A percentile compares a stretch with the other conserved stretches of the same genome.
Evolutionary conservation across 257 asterid species (phyloP).

Genomic region (Solanum appendiculatum): DNA sequence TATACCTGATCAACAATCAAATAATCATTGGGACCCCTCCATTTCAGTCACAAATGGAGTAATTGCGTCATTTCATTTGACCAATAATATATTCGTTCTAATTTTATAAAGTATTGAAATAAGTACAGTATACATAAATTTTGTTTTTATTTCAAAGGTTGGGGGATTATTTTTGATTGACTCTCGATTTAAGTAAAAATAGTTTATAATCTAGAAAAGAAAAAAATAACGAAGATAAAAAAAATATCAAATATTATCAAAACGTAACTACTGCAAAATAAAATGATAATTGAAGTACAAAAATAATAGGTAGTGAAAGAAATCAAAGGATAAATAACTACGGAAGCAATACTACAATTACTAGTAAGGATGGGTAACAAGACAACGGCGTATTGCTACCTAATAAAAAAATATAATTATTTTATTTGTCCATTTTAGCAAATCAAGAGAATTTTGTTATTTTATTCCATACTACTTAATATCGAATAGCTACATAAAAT

Average conservation of each 20-base stretch:
- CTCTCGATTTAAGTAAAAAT: too few relatives aligned
- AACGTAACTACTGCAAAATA: neutral
- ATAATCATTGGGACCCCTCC: slow-evolving; percentile 15
- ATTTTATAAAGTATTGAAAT: neutral
- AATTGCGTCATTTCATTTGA: neutral
- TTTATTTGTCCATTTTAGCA: too few relatives aligned
- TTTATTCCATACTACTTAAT: too few relatives aligned
- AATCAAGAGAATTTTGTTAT: neutral
- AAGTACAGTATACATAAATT: too few relatives aligned
- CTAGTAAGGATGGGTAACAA: neutral
- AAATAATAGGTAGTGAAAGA: too few relatives aligned
- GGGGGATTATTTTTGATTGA: neutral
- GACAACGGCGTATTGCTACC: neutral
- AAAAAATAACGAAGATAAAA: too few relatives aligned
- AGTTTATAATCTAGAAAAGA: too few relatives aligned
- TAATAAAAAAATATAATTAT: too few relatives aligned
- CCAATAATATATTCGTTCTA: neutral
- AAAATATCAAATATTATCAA: neutral
- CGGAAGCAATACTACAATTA: neutral
- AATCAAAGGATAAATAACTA: neutral
- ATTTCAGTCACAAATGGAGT: neutral
- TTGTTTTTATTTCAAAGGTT: too few relatives aligned
- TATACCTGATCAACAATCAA: slow-evolving; percentile 11
- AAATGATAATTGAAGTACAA: too few relatives aligned
- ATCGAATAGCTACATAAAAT: too few relatives aligned